Evolutionary conservation across 2,329 filamentous ascomycete genomes (phyloP).

Genomic region (Sarocladium strictum): DNA sequence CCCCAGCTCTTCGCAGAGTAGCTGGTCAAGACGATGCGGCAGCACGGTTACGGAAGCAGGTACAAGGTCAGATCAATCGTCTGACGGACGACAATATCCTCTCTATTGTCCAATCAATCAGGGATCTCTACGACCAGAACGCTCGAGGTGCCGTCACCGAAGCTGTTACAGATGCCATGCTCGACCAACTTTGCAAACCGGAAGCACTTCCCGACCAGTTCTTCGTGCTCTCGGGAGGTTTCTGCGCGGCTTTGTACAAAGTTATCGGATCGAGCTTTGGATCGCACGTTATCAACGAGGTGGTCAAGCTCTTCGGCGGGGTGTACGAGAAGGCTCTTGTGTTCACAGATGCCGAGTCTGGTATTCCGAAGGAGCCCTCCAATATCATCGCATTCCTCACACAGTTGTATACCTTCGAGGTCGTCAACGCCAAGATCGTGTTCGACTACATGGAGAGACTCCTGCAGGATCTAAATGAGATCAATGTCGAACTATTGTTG

Average conservation of each 20-base stretch:
- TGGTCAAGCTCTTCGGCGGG: slow-evolving; percentile 69
- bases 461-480: slow-evolving; percentile 67
- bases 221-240: slow-evolving; percentile 83
- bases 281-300: slow-evolving; percentile 73
- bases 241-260: slow-evolving; percentile 82
- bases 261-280: slow-evolving; percentile 84
- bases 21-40: slow-evolving; percentile 60
- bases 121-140: slow-evolving; percentile 75
- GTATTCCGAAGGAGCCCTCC: slow-evolving; percentile 35
- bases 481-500: slow-evolving; percentile 83
- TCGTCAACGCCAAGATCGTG: slow-evolving; percentile 74
- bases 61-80: slow-evolving; percentile 86
- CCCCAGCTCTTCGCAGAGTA: slow-evolving; percentile 70
- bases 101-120: slow-evolving; percentile 75
- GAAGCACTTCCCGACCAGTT: slow-evolving; percentile 81
- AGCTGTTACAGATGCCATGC: slow-evolving; percentile 68
- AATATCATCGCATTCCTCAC: slow-evolving; percentile 81
- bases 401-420: slow-evolving; percentile 87
- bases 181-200: slow-evolving; percentile 73
- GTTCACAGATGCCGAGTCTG: slow-evolving; percentile 15
- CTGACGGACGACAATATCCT: slow-evolving; percentile 87
- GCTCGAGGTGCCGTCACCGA: slow-evolving; percentile 86
- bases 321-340: slow-evolving; percentile 47
- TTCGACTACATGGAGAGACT: slow-evolving; percentile 88
- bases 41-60: slow-evolving; percentile 66